Conservation (phyloP, 2,329 filamentous ascomycete species). For the Hymenoscyphus fraxineus region DNA sequence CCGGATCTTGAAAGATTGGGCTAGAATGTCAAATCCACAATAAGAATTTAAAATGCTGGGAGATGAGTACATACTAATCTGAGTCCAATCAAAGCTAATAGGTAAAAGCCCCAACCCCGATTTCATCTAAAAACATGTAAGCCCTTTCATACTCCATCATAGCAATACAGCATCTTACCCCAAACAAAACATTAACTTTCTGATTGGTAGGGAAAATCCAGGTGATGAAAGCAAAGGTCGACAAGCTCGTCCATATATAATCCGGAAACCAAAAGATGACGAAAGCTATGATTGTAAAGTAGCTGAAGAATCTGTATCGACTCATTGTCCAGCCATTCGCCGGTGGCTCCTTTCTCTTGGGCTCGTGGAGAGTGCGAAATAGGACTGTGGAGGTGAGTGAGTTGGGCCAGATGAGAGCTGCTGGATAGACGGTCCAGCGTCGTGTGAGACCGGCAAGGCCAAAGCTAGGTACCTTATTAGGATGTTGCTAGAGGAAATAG, state of each 20-base stretch:
- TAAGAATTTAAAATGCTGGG: not conserved
- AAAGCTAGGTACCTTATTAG: conserved; percentile 47
- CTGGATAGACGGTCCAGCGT: conserved; percentile 52
- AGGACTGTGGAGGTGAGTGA: conserved; percentile 18
- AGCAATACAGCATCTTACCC: conserved; percentile 52
- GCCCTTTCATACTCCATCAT: conserved; percentile 46
- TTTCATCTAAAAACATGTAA: conserved; percentile 12
- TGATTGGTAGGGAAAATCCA: conserved; percentile 67
- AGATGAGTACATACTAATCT: conserved; percentile 11
- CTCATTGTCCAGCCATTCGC: conserved; percentile 51
- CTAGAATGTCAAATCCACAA: not conserved
- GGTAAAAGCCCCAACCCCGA: conserved; percentile 65
- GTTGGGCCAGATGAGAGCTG: conserved; percentile 20
- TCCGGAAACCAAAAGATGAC: conserved; percentile 41
- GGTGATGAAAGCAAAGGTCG: conserved; percentile 65
- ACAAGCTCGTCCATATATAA: conserved; percentile 64
- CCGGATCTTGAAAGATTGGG: no score
- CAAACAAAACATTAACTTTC: conserved; percentile 68
- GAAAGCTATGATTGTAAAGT: conserved; percentile 48
- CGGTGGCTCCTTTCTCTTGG: conserved; percentile 46
- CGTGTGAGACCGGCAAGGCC: conserved; percentile 56
- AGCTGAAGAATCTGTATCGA: conserved; percentile 35
- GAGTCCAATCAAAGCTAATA: conserved; percentile 70
- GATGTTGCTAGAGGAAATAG: not conserved
- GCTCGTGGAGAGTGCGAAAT: conserved; percentile 53